phyloP scores from a whole-genome alignment of 257 asterid species.

The Nicotiana attenuata region DNA sequence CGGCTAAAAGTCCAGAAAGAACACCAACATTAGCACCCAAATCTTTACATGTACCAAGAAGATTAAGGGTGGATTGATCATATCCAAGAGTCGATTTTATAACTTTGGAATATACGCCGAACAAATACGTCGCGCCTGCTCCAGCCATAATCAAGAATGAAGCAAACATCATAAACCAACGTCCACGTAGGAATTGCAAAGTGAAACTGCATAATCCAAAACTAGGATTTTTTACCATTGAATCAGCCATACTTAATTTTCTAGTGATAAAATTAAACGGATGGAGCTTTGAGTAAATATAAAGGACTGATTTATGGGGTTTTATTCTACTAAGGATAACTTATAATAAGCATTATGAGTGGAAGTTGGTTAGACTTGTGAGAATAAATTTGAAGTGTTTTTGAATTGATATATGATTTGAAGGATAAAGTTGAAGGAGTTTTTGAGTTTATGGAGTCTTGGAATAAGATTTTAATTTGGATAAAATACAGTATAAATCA shows the following conservation, averaged over 20 bases:
- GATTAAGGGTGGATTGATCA: conserved; percentile 31
- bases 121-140: conserved; percentile 30
- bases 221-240: not conserved
- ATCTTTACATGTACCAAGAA: conserved; percentile 25
- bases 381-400: not conserved
- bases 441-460: not conserved
- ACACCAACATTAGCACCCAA: conserved; percentile 36
- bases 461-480: not conserved
- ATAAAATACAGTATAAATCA: not conserved
- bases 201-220: not conserved
- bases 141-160: conserved; percentile 33
- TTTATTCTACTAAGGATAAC: not conserved
- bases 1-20: conserved; percentile 30
- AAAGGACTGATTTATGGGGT: not conserved
- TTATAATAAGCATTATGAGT: not conserved
- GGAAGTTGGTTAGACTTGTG: not conserved
- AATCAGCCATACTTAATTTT: not conserved
- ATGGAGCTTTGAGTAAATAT: not conserved
- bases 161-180: conserved; percentile 37
- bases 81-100: conserved; percentile 30
- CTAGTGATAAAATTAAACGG: not conserved
- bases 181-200: conserved; percentile 20
- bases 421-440: not conserved
- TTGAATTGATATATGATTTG: not conserved
- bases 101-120: conserved; percentile 28